Conservation (phyloP, 2,329 filamentous ascomycete species). For the Akanthomyces dipterigenus region DNA sequence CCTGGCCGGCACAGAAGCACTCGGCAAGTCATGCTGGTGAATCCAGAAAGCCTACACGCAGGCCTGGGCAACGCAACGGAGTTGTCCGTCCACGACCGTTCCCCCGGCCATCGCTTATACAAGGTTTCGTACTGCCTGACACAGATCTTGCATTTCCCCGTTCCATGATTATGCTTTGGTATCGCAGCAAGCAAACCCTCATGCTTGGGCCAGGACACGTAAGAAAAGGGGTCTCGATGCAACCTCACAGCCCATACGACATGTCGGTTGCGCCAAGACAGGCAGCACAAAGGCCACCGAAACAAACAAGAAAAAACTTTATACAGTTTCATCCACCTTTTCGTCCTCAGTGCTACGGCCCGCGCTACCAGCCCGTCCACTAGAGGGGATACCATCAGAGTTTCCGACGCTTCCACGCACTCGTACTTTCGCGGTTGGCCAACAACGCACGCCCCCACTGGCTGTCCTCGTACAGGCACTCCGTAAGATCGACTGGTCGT, state of each 20-base stretch:
- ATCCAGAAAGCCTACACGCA: neutral
- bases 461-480: neutral
- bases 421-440: neutral
- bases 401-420: neutral
- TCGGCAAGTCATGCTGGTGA: neutral
- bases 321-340: too few relatives aligned
- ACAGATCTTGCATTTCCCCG: conserved; percentile 3
- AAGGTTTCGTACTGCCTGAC: neutral
- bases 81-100: neutral
- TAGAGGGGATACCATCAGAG: neutral
- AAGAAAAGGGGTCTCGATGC: neutral
- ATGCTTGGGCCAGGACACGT: neutral
- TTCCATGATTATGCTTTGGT: neutral
- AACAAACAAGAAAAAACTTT: neutral
- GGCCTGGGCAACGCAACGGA: neutral
- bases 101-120: neutral
- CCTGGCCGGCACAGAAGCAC: neutral
- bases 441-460: neutral
- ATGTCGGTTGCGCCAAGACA: neutral
- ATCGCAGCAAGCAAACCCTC: neutral
- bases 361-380: neutral
- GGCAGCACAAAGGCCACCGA: neutral
- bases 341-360: neutral
- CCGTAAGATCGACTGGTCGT: neutral
- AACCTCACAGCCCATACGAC: neutral